Percentiles rank a stretch among this genome's conserved stretches.
Evolutionary conservation across 257 asterid genomes (phyloP).

Genomic region (Solanum ossicruentum): DNA sequence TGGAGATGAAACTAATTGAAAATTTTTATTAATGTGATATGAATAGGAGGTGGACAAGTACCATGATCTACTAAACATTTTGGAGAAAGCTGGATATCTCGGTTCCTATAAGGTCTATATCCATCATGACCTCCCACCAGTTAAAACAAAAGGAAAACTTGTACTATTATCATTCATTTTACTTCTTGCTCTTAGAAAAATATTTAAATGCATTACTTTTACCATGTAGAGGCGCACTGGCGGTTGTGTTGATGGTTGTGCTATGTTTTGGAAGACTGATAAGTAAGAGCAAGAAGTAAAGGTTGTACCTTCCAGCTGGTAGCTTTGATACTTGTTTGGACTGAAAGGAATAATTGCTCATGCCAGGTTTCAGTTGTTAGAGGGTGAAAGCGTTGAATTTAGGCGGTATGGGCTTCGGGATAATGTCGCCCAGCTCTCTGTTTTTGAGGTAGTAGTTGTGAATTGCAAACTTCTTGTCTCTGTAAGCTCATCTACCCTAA

Average conservation of each 20-base stretch:
- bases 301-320: neutral
- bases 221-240: constrained; percentile 27
- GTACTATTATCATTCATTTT: neutral
- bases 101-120: constrained; percentile 17
- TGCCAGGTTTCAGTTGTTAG: constrained; percentile 19
- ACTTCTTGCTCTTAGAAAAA: neutral
- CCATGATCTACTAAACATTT: constrained; percentile 7
- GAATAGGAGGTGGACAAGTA: constrained; percentile 31
- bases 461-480: neutral
- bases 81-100: constrained; percentile 23
- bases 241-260: constrained; percentile 26
- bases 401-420: constrained; percentile 22
- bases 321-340: neutral
- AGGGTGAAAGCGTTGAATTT: constrained; percentile 21
- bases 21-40: neutral
- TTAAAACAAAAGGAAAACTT: neutral
- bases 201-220: neutral
- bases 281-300: constrained; percentile 5
- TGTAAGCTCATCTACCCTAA: neutral
- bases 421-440: constrained; percentile 28
- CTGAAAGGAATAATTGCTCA: neutral
- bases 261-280: constrained; percentile 24
- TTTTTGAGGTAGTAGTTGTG: constrained; percentile 18
- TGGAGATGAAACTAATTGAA: neutral
- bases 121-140: neutral